These are phyloP conservation scores for Rhinocladiella mackenziei DNA, from an alignment of 2,329 filamentous ascomycete species.

Conservation along the genomic window DNA sequence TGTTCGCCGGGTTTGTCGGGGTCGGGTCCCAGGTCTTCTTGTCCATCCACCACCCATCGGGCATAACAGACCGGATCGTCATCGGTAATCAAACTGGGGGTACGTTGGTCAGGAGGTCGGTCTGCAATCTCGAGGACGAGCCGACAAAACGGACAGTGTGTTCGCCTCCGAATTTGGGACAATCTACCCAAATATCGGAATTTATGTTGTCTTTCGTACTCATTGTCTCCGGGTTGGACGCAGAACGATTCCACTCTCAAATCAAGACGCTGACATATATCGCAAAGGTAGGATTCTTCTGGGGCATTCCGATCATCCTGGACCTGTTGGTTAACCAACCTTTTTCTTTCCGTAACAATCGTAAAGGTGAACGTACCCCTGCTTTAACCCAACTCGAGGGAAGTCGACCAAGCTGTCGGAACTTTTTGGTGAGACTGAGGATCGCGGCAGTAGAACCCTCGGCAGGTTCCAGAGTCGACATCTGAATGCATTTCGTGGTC, in stretches of 20 bases:
- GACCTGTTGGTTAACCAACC: too few relatives aligned
- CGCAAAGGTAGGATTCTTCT: conserved; percentile 27
- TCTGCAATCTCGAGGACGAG: conserved; percentile 29
- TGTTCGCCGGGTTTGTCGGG: conserved; percentile 19
- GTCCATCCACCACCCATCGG: conserved; percentile 30
- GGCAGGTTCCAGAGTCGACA: conserved; percentile 20
- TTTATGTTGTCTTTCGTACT: conserved; percentile 21
- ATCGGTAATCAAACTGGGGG: conserved; percentile 21
- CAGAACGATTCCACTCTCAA: conserved; percentile 27
- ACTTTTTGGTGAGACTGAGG: conserved; percentile 23
- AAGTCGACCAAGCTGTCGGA: conserved; percentile 23
- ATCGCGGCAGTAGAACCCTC: conserved; percentile 20
- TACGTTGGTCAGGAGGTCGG: conserved; percentile 28
- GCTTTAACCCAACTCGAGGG: conserved; percentile 24
- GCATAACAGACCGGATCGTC: conserved; percentile 27
- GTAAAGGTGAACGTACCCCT: conserved; percentile 4
- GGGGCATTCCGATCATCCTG: conserved; percentile 16
- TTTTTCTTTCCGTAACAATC: background rate
- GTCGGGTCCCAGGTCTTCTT: conserved; percentile 23
- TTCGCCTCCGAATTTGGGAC: conserved; percentile 23
- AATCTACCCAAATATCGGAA: conserved; percentile 26
- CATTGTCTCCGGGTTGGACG: conserved; percentile 18
- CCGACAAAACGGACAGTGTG: conserved; percentile 28
- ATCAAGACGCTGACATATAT: conserved; percentile 25
- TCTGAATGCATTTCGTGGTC: conserved; percentile 22